Evolutionary conservation across 1,284 basidiomycete species (phyloP).

Genomic region (Ganoderma meredithae): DNA sequence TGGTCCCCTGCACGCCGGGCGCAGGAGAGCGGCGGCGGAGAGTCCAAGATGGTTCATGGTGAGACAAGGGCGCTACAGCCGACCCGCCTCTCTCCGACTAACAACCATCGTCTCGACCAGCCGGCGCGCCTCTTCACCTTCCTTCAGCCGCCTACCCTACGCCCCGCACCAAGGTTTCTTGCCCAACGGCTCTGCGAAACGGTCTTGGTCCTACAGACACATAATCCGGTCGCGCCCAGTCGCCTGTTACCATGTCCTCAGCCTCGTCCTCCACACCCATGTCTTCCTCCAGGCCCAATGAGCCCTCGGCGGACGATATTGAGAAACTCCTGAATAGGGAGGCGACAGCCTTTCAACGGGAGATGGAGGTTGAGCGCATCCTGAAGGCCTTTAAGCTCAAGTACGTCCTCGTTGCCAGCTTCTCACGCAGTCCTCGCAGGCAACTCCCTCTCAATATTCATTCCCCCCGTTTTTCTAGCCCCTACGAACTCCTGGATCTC

Average conservation of each 20-base stretch:
- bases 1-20: constrained; percentile 24
- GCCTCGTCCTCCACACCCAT: constrained; percentile 30
- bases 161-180: neutral
- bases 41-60: constrained; percentile 35
- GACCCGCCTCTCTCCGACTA: constrained; percentile 23
- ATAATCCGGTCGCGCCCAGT: neutral
- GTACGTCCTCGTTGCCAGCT: constrained; percentile 49
- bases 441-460: constrained; percentile 6
- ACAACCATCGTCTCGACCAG: constrained; percentile 17
- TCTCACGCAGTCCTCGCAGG: neutral
- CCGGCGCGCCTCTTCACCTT: constrained; percentile 8
- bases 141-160: neutral
- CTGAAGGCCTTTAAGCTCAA: constrained; percentile 87
- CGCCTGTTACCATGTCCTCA: constrained; percentile 27
- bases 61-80: constrained; percentile 20
- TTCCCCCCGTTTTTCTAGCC: constrained; percentile 48
- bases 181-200: constrained; percentile 13
- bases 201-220: neutral
- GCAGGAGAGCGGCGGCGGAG: constrained; percentile 26
- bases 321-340: constrained; percentile 80
- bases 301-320: constrained; percentile 55
- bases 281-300: constrained; percentile 24
- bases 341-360: constrained; percentile 83
- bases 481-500: constrained; percentile 82
- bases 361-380: constrained; percentile 86